phyloP scores from a whole-genome alignment of 1,284 basidiomycete genomes.

The Sanghuangporus weigelae region DNA sequence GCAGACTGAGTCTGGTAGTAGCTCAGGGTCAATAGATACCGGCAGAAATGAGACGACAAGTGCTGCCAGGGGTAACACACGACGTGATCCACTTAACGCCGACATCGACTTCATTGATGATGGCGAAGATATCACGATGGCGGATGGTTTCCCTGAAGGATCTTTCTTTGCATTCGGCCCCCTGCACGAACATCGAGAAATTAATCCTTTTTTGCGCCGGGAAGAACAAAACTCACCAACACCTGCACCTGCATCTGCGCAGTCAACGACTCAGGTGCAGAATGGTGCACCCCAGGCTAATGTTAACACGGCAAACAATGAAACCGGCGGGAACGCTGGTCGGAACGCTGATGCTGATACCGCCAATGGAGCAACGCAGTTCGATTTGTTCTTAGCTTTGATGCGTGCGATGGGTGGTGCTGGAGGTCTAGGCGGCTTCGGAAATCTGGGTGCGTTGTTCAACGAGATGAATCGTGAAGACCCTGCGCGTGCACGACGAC shows the following conservation, averaged over 20 bases:
- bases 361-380: not conserved
- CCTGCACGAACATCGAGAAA: not conserved
- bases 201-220: not conserved
- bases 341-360: not conserved
- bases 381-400: not conserved
- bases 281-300: not conserved
- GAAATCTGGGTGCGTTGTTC: conserved; percentile 18
- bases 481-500: conserved; percentile 54
- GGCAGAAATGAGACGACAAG: no score
- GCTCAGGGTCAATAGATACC: not conserved
- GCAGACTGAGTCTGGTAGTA: not conserved
- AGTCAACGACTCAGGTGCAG: not conserved
- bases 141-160: not conserved
- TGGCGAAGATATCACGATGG: not conserved
- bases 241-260: not conserved
- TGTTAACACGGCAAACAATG: not conserved
- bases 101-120: not conserved
- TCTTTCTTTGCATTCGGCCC: not conserved
- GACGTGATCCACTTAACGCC: not conserved
- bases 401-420: conserved; percentile 3
- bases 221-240: not conserved
- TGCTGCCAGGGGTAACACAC: not conserved
- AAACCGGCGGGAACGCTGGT: not conserved
- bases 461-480: conserved; percentile 49
- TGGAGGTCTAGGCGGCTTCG: not conserved